Base-by-base conservation (phyloP, 257 asterid species). In the Coffea eugenioides region DNA sequence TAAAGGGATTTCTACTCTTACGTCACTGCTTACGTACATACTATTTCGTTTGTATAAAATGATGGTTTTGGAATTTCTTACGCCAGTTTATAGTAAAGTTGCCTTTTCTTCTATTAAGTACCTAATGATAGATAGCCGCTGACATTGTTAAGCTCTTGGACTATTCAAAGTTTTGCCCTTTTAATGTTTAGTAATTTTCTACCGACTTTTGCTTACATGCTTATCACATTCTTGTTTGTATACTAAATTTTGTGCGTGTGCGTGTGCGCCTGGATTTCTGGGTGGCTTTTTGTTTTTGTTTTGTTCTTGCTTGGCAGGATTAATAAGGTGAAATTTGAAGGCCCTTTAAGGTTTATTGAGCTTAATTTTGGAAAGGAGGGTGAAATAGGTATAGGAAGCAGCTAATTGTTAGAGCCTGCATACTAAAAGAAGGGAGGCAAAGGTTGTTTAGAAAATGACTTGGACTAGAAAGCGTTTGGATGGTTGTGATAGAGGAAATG, bases 391-490 rank as follows among this genome's bases (percentile, higher is more conserved):
- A 5, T 25, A 56, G 31, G 56, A 23, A 21, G 25, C 1, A 43
- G 46, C 16, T 71, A 10, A 39, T 36, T 54, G 20, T 1, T 54
- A 36, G 39, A 36, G 76, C 49, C 51, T 54, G 45, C 70, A 23
- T 11, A 23, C 6, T 39, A 15, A 27, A 21, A 48, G 34, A 73
- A 54, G 59, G 71, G 13, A 5, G 59, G 77, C 7, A 12, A 74
- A 56, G 27, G 31, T 62, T 48, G 66, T 59, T 69, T 39, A 61
- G 80, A 75, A 75, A 72, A 95, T 93, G 99, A 90, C 88, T 85
- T 79, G 94, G 91, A 74, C 66, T 46, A 78, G 94, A 70, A 88
- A 85, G 72, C 45, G 56, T 78, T 76, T 81, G 16, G 87, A 84
- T 65, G 83, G 65, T 69, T 77, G 79, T 78, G 87, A 80, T 79